Evolutionary conservation across 2,329 filamentous ascomycete species (phyloP), one percentile per base, ranked within the genome.

Genomic region (Aureobasidium sp.): DNA sequence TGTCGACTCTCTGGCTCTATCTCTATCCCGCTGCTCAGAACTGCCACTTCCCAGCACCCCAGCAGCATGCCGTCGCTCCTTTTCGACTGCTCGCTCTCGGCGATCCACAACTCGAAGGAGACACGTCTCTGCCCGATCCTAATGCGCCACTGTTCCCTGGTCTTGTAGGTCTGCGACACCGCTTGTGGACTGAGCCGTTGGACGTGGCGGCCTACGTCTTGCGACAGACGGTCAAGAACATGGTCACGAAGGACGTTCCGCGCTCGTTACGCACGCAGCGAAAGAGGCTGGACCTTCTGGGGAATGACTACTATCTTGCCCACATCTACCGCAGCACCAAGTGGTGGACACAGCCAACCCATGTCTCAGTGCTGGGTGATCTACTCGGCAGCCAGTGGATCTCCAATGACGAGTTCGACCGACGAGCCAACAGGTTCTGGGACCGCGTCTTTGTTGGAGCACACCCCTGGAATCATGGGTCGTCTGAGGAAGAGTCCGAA

Each of bases 301-400:
- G 96, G 5, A 99, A 99, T 79, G 96, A 99, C 79, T 93, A 90
- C 74, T 99, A 98, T 78, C 87, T 99, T 38, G 93, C 93, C 25
- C 96, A 99, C 77, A 94, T 98, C 66, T 98, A 97, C 79, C 88
- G 93, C 20, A 92, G 90, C 0, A 79, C 97, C 58, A 86, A 88
- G 70, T 97, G 94, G 93, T 97, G 93, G 91, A 88, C 92, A 0
- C 81, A 84, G 20, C 96, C 96, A 11, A 97, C 93, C 0, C 96
- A 99, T 77, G 89, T 96, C 25, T 90, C 92, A 0, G 94, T 98
- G 0, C 84, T 99, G 5, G 96, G 96, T 4, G 96, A 99, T 76
- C 82, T 99, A 66, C 82, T 99, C 13, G 96, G 96, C 13, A 97
- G 94, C 73, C 96, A 99, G 78, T 99, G 96, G 96, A 92, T 99